Conservation (phyloP, 495 filamentous ascomycete species). For the Tuber brumale region DNA sequence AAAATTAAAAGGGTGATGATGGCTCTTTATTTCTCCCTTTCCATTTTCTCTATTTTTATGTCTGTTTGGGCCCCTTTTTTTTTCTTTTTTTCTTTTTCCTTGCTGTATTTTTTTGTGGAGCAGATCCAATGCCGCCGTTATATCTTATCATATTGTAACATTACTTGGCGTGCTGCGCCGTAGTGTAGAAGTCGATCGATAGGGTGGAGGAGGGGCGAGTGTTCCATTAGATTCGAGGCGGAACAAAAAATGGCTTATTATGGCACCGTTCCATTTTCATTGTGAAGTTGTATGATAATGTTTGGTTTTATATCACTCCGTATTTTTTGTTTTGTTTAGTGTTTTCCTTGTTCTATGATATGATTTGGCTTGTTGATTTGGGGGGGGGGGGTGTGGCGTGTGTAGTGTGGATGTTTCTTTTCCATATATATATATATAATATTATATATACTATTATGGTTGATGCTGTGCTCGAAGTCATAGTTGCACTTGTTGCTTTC, state of each 20-base stretch:
- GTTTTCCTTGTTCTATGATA: conserved; percentile 1
- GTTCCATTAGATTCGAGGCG: neutral
- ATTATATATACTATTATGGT: neutral
- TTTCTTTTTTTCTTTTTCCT: neutral
- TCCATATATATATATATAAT: neutral
- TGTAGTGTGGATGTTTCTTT: conserved; percentile 11
- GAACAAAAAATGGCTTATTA: neutral
- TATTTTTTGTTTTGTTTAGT: conserved; percentile 1
- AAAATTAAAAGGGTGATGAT: neutral
- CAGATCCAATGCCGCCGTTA: neutral
- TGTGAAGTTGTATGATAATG: conserved; percentile 9
- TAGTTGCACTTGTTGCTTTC: no score
- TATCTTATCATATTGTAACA: neutral
- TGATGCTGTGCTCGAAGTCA: conserved; percentile 12
- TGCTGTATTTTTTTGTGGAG: neutral
- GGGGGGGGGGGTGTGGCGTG: conserved; percentile 12
- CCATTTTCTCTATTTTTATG: neutral
- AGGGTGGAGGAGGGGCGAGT: neutral
- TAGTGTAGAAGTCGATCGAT: neutral
- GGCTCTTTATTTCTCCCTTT: neutral
- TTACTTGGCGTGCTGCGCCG: neutral
- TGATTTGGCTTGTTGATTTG: neutral
- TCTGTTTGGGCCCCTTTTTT: neutral
- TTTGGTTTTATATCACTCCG: conserved; percentile 1
- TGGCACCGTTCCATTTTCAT: neutral